Percentiles rank a stretch among this genome's conserved stretches.
phyloP scores from a whole-genome alignment of 441 rosid species.

The Cnidoscolus chayamansa region DNA sequence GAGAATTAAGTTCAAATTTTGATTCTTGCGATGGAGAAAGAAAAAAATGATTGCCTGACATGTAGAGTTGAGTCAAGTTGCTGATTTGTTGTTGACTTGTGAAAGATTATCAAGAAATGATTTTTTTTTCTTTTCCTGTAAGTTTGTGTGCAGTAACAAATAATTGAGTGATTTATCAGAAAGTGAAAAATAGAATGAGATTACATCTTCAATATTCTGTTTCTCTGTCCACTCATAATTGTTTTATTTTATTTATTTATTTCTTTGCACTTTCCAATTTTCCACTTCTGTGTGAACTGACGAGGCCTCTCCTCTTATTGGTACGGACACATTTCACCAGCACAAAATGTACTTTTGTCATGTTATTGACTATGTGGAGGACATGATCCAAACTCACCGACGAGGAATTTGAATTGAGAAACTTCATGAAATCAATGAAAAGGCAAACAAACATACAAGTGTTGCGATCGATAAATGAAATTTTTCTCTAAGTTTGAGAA shows the following conservation, averaged over 20 bases:
- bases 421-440: not conserved
- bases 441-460: slow-evolving; percentile 5
- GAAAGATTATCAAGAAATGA: slow-evolving; percentile 40
- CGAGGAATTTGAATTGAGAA: not conserved
- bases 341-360: too few relatives aligned
- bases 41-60: slow-evolving; percentile 28
- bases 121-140: slow-evolving; percentile 40
- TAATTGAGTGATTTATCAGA: slow-evolving; percentile 51
- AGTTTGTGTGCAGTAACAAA: slow-evolving; percentile 72
- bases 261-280: not conserved
- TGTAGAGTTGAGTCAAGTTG: slow-evolving; percentile 32
- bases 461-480: not conserved
- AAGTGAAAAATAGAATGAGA: slow-evolving; percentile 37
- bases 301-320: not conserved
- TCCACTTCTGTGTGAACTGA: not conserved
- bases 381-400: too few relatives aligned
- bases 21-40: slow-evolving; percentile 41
- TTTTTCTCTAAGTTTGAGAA: slow-evolving; percentile 65
- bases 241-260: not conserved
- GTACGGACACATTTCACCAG: too few relatives aligned
- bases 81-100: slow-evolving; percentile 36
- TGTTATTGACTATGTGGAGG: too few relatives aligned
- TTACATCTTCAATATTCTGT: slow-evolving; percentile 23
- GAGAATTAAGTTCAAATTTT: slow-evolving; percentile 33
- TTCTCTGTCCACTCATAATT: not conserved